These are phyloP conservation scores for Hyphopichia fennica DNA, from an alignment of 1,139 yeast species.

Conservation along the genomic window DNA sequence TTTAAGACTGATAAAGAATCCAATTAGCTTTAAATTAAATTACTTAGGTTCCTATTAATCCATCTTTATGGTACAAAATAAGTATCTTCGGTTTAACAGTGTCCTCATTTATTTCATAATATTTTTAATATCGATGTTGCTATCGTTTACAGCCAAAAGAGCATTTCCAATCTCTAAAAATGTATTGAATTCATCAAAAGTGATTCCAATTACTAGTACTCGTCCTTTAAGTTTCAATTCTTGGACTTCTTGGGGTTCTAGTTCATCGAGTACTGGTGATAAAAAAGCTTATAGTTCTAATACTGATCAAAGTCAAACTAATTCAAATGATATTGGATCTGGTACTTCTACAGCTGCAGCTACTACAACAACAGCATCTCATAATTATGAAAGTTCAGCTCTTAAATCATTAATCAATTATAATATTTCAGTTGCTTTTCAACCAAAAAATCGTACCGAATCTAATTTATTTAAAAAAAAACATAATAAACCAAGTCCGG, in stretches of 20 bases:
- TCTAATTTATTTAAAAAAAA: conserved; percentile 42
- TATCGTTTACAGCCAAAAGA: conserved; percentile 27
- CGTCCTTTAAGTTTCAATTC: conserved; percentile 18
- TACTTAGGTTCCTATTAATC: no score
- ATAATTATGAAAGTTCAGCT: conserved; percentile 17
- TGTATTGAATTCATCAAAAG: conserved; percentile 8
- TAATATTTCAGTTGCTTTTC: conserved; percentile 66
- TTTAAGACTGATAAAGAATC: no score
- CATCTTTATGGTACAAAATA: not conserved
- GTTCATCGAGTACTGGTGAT: not conserved
- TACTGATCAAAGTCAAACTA: not conserved
- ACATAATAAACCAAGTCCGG: conserved; percentile 32
- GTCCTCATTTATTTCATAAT: not conserved
- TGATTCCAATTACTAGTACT: conserved; percentile 10
- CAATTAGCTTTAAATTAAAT: no score
- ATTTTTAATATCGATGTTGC: conserved; percentile 25
- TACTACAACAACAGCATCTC: conserved; percentile 14
- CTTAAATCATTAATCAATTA: conserved; percentile 35
- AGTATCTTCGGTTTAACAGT: not conserved
- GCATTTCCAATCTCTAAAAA: conserved; percentile 11
- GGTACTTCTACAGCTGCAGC: conserved; percentile 11
- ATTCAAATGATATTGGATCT: conserved; percentile 11
- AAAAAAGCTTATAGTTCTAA: not conserved
- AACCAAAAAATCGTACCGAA: conserved; percentile 65
- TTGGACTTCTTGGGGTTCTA: conserved; percentile 11